These are phyloP conservation scores for Leishmania amazonensis DNA, from an alignment of 208 protist genomes.

Conservation along the genomic window DNA sequence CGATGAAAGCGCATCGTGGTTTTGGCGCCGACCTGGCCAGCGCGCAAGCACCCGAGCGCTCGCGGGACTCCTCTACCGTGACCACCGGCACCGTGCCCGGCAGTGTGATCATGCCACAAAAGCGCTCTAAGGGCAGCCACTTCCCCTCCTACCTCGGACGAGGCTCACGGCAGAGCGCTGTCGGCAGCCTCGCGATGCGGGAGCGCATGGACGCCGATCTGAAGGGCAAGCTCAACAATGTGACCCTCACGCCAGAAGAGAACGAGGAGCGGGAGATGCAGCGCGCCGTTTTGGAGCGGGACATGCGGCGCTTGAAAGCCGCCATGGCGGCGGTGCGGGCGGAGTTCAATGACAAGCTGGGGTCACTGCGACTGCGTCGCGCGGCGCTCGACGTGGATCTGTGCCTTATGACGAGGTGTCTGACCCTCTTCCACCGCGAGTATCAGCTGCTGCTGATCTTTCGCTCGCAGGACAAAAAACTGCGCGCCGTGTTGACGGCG, in stretches of 20 bases:
- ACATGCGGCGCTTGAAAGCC: slow-evolving; percentile 59
- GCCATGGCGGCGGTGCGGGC: slow-evolving; percentile 50
- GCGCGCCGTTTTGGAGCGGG: slow-evolving; percentile 56
- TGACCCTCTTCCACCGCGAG: slow-evolving; percentile 95
- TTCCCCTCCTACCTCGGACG: slow-evolving; percentile 31
- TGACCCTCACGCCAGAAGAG: slow-evolving; percentile 76
- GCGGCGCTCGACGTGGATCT: slow-evolving; percentile 93
- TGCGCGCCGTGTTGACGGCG: slow-evolving; percentile 60
- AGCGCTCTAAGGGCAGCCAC: slow-evolving; percentile 26
- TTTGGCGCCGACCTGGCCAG: slow-evolving; percentile 88
- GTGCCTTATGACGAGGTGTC: slow-evolving; percentile 90
- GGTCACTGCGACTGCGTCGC: slow-evolving; percentile 80
- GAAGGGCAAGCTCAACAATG: slow-evolving; percentile 80
- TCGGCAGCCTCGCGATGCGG: slow-evolving; percentile 57
- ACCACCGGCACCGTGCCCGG: not conserved
- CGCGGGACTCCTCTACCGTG: slow-evolving; percentile 9
- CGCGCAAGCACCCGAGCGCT: slow-evolving; percentile 29
- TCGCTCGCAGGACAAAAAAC: slow-evolving; percentile 86
- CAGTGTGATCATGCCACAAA: not conserved
- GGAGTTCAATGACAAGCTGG: slow-evolving; percentile 82
- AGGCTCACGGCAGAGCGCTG: slow-evolving; percentile 45
- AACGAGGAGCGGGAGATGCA: slow-evolving; percentile 84
- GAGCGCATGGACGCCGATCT: slow-evolving; percentile 86
- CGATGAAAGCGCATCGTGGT: slow-evolving; percentile 83
- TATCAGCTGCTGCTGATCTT: slow-evolving; percentile 95